Conservation (phyloP, 768 basidiomycete genomes). For the Favolaschia claudopus region DNA sequence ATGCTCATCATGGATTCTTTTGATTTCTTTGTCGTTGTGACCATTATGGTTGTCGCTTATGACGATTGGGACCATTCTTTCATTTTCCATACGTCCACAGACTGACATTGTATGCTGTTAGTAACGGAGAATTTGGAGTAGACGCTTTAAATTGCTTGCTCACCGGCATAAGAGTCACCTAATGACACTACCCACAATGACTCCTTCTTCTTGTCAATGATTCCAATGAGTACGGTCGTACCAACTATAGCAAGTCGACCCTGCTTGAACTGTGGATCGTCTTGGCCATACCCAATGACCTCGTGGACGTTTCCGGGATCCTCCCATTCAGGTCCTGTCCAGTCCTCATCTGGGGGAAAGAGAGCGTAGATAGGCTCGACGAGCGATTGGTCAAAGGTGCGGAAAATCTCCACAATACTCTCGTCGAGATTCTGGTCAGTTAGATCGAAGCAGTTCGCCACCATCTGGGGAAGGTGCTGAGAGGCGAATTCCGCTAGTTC, state of each 20-base stretch:
- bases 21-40: slow-evolving; percentile 6
- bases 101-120: slow-evolving; percentile 9
- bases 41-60: slow-evolving; percentile 17
- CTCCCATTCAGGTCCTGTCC: slow-evolving; percentile 5
- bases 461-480: slow-evolving; percentile 2
- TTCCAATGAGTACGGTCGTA: slow-evolving; percentile 22
- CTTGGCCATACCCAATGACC: slow-evolving; percentile 3
- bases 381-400: slow-evolving; percentile 12
- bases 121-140: not conserved
- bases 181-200: slow-evolving; percentile 18
- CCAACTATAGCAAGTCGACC: slow-evolving; percentile 13
- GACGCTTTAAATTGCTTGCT: not conserved
- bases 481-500: slow-evolving; percentile 11
- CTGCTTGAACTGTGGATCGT: slow-evolving; percentile 3
- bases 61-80: not conserved
- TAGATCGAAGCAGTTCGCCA: slow-evolving; percentile 10
- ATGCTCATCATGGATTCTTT: slow-evolving; percentile 2
- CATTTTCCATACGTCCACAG: slow-evolving; percentile 10
- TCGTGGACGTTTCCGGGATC: not conserved
- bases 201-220: slow-evolving; percentile 17
- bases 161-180: slow-evolving; percentile 23
- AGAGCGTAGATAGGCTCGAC: not conserved
- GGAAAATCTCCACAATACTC: slow-evolving; percentile 11
- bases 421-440: not conserved
- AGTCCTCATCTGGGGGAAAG: slow-evolving; percentile 4